These are phyloP conservation scores for Salicornia ramosissima DNA, from an alignment of 148 eudicot genomes.

Conservation along the genomic window DNA sequence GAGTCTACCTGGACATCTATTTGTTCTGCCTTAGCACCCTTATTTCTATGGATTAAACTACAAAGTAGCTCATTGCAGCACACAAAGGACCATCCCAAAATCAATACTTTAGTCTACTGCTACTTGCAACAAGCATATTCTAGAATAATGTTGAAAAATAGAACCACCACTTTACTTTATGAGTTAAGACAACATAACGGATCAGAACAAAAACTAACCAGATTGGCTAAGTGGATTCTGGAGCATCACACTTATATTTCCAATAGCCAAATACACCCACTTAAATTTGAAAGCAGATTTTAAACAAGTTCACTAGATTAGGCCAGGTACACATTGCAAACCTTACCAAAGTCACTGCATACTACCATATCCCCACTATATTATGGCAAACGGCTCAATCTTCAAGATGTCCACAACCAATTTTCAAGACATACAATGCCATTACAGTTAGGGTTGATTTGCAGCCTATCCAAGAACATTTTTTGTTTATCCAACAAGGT, in stretches of 20 bases:
- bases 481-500: neutral
- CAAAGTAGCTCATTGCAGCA: neutral
- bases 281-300: neutral
- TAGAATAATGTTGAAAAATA: neutral
- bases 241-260: neutral
- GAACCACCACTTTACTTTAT: neutral
- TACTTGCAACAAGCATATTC: neutral
- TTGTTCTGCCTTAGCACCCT: neutral
- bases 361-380: neutral
- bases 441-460: neutral
- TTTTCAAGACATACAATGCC: neutral
- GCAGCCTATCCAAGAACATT: neutral
- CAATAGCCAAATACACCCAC: neutral
- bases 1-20: neutral
- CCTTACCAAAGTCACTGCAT: neutral
- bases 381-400: neutral
- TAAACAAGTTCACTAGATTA: neutral
- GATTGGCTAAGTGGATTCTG: neutral
- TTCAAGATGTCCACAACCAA: neutral
- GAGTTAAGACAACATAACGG: neutral
- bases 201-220: neutral
- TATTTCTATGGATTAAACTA: neutral
- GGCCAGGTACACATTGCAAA: neutral
- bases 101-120: neutral
- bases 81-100: neutral